Base-by-base conservation (phyloP, 306 rosid genomes). In the Castanea mollissima region DNA sequence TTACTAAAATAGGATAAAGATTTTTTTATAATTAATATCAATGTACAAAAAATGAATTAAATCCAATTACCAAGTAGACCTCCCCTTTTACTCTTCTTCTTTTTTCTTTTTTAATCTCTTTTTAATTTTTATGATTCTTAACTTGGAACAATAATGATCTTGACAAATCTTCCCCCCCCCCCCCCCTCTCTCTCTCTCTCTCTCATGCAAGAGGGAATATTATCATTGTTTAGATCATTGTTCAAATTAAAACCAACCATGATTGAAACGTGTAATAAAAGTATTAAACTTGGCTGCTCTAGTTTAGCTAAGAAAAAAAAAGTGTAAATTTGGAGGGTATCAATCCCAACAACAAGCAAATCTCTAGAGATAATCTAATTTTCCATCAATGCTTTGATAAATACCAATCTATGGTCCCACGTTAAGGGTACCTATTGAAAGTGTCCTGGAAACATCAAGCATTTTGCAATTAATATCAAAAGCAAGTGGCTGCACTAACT, bases 401-500 rank as follows among this genome's bases (percentile, higher is more conserved):
- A 75, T 87, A 34, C 25, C 86, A 27, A 52, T 12, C 46, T 20
- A 5, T 20, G 81, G 85, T 60, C 85, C 89, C 70, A 21, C 69
- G 35, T 1, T 2, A 16, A 35, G 38, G 56, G 69, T 76, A 69
- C 84, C 87, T 69, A 38, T 25, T 38, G 11, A 2, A 52, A 74
- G 76, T 71, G 58, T 75, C 70, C 27, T 23, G 55, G 55, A 78
- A 79, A 52, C 75, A 51, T 5, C 72, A 32, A 0, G 3, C 18
- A 20, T 29, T 52, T 56, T 44, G 32, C 86, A 82, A 62, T 88
- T 79, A 89, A 82, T 83, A 51, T 11, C 77, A 76, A 87, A 93
- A 86, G 88, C 83, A 63, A 58, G 71, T 31, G 91, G 76, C 89
- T 91, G 97, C 97, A 91, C 93, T 74, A 83, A 7, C 77, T 78